Base-by-base conservation (phyloP, 495 filamentous ascomycete genomes). In the Podospora pseudoanserina region DNA sequence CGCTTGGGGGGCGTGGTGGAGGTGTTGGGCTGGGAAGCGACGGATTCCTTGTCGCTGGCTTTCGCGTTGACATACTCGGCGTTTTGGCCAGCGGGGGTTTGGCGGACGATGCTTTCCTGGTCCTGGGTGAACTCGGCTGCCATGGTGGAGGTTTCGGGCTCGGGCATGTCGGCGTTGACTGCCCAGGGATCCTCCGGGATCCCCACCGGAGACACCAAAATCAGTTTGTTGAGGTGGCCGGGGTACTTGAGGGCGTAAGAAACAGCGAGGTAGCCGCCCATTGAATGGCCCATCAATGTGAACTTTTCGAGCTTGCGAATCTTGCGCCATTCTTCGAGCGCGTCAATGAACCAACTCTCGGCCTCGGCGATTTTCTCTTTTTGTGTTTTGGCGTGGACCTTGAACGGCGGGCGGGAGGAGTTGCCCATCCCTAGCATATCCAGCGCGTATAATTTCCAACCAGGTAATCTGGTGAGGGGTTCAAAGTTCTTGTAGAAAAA, bases 401-500 rank as follows among this genome's bases (percentile, higher is more conserved):
- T 87, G 81, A 97, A 99, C 0, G 87, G 79, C 15, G 96, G 96
- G 27, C 95, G 85, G 39, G 86, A 89, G 70, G 92, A 96, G 72
- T 95, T 88, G 64, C 95, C 95, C 91, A 97, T 97, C 65, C 95
- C 95, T 23, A 97, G 84, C 80, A 97, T 84, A 76, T 99, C 95
- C 27, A 99, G 81, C 3, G 94, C 92, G 76, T 92, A 97, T 20
- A 99, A 78, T 74, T 91, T 92, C 94, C 94, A 97, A 18, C 93
- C 92, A 64, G 84, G 81, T 3, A 86, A 77, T 13, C 93, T 87
- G 65, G 86, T 92, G 54, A 99, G 79, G 5, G 88, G 87, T 75
- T 98, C 95, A 66, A 96, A 98, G 74, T 98, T 98, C 77, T 93
- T 92, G 81, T 98, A 99, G 82, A 97, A 99, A 76, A 98, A 98